Conservation (phyloP, 2,329 filamentous ascomycete genomes). For the Bipolaris victoriae region DNA sequence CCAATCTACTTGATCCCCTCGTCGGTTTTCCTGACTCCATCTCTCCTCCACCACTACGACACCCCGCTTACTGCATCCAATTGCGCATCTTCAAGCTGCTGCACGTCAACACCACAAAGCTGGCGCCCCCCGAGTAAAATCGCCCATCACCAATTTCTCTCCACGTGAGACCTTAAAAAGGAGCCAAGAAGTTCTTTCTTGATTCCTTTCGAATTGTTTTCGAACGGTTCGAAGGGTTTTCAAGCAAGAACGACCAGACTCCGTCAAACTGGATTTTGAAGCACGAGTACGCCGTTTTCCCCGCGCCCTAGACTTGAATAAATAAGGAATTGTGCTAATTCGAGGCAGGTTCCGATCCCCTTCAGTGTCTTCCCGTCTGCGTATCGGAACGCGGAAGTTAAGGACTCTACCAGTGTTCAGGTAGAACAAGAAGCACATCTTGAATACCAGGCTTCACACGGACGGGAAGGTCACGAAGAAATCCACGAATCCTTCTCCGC, state of each 20-base stretch:
- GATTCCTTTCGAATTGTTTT: conserved; percentile 67
- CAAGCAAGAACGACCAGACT: conserved; percentile 76
- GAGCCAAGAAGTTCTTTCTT: conserved; percentile 64
- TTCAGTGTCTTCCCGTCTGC: conserved; percentile 99
- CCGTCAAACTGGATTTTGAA: conserved; percentile 99
- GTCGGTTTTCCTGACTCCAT: conserved; percentile 39
- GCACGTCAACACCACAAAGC: conserved; percentile 39
- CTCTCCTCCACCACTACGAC: conserved; percentile 40
- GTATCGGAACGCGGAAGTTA: conserved; percentile 71
- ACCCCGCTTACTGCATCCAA: conserved; percentile 49
- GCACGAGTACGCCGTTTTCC: conserved; percentile 72
- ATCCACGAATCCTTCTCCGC: conserved; percentile 60
- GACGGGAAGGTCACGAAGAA: conserved; percentile 97
- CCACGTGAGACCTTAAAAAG: conserved; percentile 43
- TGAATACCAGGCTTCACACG: conserved; percentile 74
- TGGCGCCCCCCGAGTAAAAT: conserved; percentile 37
- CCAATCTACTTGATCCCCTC: conserved; percentile 46
- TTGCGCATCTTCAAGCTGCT: conserved; percentile 42
- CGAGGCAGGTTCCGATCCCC: conserved; percentile 70
- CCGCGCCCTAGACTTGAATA: not conserved
- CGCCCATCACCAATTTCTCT: conserved; percentile 27
- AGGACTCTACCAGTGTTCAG: conserved; percentile 72
- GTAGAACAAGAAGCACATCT: conserved; percentile 89
- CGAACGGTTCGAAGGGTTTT: conserved; percentile 64
- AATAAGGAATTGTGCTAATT: conserved; percentile 22